Evolutionary conservation across 192 early-diverging fungal genomes (phyloP).

Genomic region (Podila clonocystis): DNA sequence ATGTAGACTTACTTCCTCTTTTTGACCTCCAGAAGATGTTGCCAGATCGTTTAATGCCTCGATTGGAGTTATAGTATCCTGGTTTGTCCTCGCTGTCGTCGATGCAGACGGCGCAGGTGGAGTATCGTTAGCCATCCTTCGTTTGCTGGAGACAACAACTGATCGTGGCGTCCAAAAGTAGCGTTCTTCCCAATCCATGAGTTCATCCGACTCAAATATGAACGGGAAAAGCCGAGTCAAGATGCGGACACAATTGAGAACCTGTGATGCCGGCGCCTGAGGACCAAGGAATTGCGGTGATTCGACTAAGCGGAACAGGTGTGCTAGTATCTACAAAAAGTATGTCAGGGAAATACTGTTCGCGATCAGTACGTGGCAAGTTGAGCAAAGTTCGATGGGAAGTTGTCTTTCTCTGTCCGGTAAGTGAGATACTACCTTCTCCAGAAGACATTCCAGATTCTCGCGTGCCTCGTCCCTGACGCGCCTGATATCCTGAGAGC

Average conservation of each 20-base stretch:
- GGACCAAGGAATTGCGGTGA: slow-evolving; percentile 61
- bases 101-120: background rate
- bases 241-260: slow-evolving; percentile 85
- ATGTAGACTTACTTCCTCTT: too few species aligned
- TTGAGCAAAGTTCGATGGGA: background rate
- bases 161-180: slow-evolving; percentile 69
- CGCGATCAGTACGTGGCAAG: background rate
- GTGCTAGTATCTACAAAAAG: slow-evolving; percentile 56
- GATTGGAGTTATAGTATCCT: too few species aligned
- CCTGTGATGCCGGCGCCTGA: slow-evolving; percentile 66
- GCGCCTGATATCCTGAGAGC: slow-evolving; percentile 83
- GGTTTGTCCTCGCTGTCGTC: too few species aligned
- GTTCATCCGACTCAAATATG: slow-evolving; percentile 73
- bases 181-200: slow-evolving; percentile 62
- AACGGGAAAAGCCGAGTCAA: slow-evolving; percentile 88
- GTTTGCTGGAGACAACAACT: background rate
- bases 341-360: background rate
- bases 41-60: too few species aligned
- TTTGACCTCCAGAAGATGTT: too few species aligned
- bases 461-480: slow-evolving; percentile 78
- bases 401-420: background rate
- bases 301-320: slow-evolving; percentile 58
- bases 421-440: slow-evolving; percentile 61
- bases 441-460: slow-evolving; percentile 81
- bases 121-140: background rate